phyloP scores from a whole-genome alignment of 805 yeast genomes.

The Metschnikowia kofuensis region DNA sequence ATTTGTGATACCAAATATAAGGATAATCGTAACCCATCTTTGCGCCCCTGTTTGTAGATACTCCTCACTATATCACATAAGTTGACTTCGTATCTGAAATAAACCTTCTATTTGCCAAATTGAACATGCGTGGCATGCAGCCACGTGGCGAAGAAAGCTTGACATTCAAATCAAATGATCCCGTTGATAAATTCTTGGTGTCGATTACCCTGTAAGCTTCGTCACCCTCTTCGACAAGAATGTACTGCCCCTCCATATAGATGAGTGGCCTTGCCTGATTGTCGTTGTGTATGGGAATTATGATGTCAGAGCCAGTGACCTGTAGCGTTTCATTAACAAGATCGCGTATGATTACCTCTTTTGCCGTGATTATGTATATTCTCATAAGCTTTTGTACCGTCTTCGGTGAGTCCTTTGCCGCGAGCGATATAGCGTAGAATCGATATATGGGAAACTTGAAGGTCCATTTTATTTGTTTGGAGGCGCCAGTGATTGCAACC shows the following conservation, averaged over 20 bases:
- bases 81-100: background rate
- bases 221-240: slow-evolving; percentile 14
- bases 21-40: too few species aligned
- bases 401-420: background rate
- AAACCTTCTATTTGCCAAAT: background rate
- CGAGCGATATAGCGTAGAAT: background rate
- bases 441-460: slow-evolving; percentile 4
- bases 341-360: slow-evolving; percentile 6
- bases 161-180: background rate
- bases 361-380: slow-evolving; percentile 7
- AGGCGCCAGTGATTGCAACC: background rate
- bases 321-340: background rate
- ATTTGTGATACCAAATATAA: too few species aligned
- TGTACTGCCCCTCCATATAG: slow-evolving; percentile 2
- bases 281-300: slow-evolving; percentile 12
- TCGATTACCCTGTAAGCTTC: slow-evolving; percentile 1
- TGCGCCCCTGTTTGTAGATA: too few species aligned
- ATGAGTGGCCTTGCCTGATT: slow-evolving; percentile 16
- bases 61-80: background rate
- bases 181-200: background rate
- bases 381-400: background rate
- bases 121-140: slow-evolving; percentile 5
- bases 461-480: background rate
- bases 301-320: background rate
- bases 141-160: slow-evolving; percentile 2